These are phyloP conservation scores for Lepidium sativum DNA, from an alignment of 345 rosid genomes.

Conservation along the genomic window DNA sequence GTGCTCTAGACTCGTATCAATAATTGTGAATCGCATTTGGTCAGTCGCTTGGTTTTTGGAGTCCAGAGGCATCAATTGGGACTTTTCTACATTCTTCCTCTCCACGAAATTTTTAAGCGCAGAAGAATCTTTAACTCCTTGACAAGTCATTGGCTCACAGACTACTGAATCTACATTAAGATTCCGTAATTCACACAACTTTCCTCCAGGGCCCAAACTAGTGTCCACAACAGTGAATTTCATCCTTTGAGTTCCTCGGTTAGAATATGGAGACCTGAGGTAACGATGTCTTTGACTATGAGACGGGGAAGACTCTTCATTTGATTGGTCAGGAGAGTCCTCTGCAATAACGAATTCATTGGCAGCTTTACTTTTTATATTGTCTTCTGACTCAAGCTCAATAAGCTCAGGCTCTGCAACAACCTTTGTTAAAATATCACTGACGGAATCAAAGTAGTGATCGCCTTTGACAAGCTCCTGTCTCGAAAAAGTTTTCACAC, in stretches of 20 bases:
- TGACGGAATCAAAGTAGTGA: constrained; percentile 57
- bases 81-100: neutral
- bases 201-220: constrained; percentile 36
- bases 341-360: constrained; percentile 20
- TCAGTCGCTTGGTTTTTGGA: constrained; percentile 16
- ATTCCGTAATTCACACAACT: constrained; percentile 30
- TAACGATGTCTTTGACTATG: constrained; percentile 17
- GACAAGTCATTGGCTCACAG: constrained; percentile 13
- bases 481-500: constrained; percentile 56
- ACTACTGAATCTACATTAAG: constrained; percentile 24
- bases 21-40: constrained; percentile 33
- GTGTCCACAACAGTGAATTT: constrained; percentile 51
- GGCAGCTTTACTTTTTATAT: neutral
- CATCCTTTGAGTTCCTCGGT: constrained; percentile 4
- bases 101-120: neutral
- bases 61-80: constrained; percentile 9
- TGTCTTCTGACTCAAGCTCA: constrained; percentile 36
- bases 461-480: constrained; percentile 44
- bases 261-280: constrained; percentile 42
- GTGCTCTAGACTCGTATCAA: constrained; percentile 45
- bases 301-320: neutral
- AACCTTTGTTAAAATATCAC: too few species aligned
- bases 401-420: constrained; percentile 59
- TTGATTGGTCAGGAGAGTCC: constrained; percentile 27
- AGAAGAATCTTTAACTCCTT: constrained; percentile 8